Evolutionary conservation across 2,329 filamentous ascomycete species (phyloP), one percentile per base, ranked within the genome.

Genomic region (Cercospora zeae-maydis): DNA sequence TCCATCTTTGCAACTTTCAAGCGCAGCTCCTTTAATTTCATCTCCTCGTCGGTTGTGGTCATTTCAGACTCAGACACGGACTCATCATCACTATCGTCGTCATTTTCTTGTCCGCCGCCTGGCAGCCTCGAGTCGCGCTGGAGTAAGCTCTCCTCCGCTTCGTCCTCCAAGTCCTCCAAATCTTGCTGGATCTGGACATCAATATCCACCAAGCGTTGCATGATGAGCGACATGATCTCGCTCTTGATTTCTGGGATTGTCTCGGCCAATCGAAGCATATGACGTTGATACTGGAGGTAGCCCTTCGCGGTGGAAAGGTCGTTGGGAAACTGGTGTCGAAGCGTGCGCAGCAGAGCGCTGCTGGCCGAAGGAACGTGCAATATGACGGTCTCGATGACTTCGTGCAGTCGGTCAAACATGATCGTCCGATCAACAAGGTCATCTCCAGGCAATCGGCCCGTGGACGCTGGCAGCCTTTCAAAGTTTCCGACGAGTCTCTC

Each of bases 141-240:
- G 82, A 90, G 82, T 16, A 93, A 85, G 58, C 87, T 86, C 24
- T 92, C 87, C 59, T 92, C 90, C 9, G 92, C 83, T 60, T 96
- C 91, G 66, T 98, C 93, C 66, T 97, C 93, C 65, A 96, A 80
- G 70, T 98, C 93, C 66, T 98, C 92, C 71, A 98, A 81, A 72
- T 98, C 93, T 55, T 93, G 85, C 77, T 97, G 93, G 76, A 98
- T 95, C 74, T 97, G 91, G 1, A 96, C 92, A 74, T 99, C 95
- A 63, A 98, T 91, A 77, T 95, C 95, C 72, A 98, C 91, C 7
- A 98, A 83, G 66, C 91, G 88, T 69, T 93, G 90, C 45, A 92
- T 89, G 53, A 98, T 89, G 11, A 96, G 80, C 61, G 92, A 88
- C 66, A 96, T 83, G 24, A 98, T 87, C 65, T 96, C 90, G 7